Conservation (phyloP, 768 basidiomycete species). For the Termitomyces sp. region DNA sequence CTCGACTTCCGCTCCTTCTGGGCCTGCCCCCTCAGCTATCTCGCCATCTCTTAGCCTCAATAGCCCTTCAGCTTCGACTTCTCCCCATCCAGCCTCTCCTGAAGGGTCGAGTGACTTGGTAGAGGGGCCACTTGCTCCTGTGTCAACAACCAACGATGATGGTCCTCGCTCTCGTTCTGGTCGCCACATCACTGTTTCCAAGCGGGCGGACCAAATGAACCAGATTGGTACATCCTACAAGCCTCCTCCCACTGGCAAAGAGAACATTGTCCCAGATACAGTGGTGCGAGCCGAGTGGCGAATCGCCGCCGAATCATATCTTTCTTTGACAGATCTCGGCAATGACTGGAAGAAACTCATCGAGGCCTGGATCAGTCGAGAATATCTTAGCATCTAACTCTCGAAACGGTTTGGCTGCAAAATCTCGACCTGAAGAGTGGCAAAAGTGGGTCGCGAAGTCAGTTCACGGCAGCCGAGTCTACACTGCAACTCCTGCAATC, state of each 20-base stretch:
- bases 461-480: background rate
- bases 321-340: constrained; percentile 5
- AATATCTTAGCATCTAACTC: background rate
- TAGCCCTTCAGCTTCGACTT: too few species aligned
- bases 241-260: background rate
- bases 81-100: too few species aligned
- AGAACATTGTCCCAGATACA: constrained; percentile 1
- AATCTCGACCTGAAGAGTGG: too few species aligned
- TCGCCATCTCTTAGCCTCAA: too few species aligned
- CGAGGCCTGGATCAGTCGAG: constrained; percentile 2
- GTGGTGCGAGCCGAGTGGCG: background rate
- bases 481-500: constrained; percentile 4
- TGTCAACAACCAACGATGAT: too few species aligned
- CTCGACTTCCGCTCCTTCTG: too few species aligned
- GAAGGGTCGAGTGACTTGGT: too few species aligned
- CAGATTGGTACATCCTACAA: constrained; percentile 2
- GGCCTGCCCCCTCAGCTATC: too few species aligned
- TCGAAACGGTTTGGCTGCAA: background rate
- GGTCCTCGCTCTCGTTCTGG: too few species aligned
- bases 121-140: too few species aligned
- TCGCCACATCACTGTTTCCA: background rate
- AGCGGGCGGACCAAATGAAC: constrained; percentile 4
- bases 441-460: background rate
- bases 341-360: constrained; percentile 3
- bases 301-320: background rate